Conservation (phyloP, 495 filamentous ascomycete species). For the Trichoderma erinaceum region DNA sequence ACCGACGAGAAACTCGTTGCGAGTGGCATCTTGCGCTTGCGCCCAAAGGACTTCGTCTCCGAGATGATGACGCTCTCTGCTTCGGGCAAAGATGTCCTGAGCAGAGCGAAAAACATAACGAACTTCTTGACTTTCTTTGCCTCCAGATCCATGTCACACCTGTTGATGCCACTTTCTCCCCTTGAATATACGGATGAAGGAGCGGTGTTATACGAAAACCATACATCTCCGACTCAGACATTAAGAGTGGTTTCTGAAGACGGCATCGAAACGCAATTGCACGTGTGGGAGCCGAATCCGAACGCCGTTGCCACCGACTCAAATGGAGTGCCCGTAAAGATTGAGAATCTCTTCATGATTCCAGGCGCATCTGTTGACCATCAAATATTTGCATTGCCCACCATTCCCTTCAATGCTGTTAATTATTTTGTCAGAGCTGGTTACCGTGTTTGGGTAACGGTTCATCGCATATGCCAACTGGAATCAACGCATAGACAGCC, state of each 20-base stretch:
- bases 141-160: constrained; percentile 45
- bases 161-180: constrained; percentile 49
- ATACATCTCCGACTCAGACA: constrained; percentile 32
- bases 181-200: constrained; percentile 48
- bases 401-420: constrained; percentile 57
- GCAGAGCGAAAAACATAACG: constrained; percentile 37
- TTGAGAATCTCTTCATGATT: constrained; percentile 52
- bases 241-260: constrained; percentile 35
- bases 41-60: constrained; percentile 46
- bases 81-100: constrained; percentile 39
- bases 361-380: constrained; percentile 59
- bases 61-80: constrained; percentile 52
- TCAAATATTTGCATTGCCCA: constrained; percentile 58
- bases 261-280: constrained; percentile 46
- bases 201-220: constrained; percentile 40
- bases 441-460: constrained; percentile 51
- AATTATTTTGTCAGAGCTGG: constrained; percentile 58
- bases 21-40: constrained; percentile 55
- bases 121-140: constrained; percentile 54
- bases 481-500: constrained; percentile 43
- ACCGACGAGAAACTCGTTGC: constrained; percentile 34
- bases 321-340: constrained; percentile 24
- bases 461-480: constrained; percentile 55
- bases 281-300: constrained; percentile 48
- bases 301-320: constrained; percentile 14